Conservation (phyloP, 805 yeast genomes). For the Suhomyces kilbournensis region DNA sequence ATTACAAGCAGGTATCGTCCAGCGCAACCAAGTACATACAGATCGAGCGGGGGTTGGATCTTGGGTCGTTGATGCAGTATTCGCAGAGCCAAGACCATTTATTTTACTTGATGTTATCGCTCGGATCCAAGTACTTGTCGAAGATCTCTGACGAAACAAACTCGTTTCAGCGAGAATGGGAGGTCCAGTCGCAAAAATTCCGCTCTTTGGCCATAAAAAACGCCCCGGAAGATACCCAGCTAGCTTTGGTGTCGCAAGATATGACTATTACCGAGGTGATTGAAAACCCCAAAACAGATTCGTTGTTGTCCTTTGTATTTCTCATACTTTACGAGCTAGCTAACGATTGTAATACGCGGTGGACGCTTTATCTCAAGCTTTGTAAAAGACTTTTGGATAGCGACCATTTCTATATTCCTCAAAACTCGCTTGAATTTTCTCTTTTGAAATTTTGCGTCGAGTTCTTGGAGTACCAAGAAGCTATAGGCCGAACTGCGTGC, state of each 20-base stretch:
- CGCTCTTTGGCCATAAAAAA: slow-evolving; percentile 14
- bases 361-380: slow-evolving; percentile 18
- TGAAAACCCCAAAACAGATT: slow-evolving; percentile 11
- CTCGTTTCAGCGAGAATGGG: slow-evolving; percentile 16
- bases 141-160: slow-evolving; percentile 7
- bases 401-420: slow-evolving; percentile 15
- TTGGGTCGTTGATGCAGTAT: slow-evolving; percentile 21
- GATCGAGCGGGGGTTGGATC: slow-evolving; percentile 23
- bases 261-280: neutral
- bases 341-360: slow-evolving; percentile 21
- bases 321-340: slow-evolving; percentile 26
- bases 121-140: slow-evolving; percentile 25
- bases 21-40: slow-evolving; percentile 10
- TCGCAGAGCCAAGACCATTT: slow-evolving; percentile 20
- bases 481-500: slow-evolving; percentile 29
- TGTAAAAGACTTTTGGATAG: slow-evolving; percentile 18
- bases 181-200: slow-evolving; percentile 13
- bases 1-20: slow-evolving; percentile 6
- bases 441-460: slow-evolving; percentile 22
- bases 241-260: neutral
- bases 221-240: neutral
- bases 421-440: slow-evolving; percentile 16
- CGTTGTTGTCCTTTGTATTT: slow-evolving; percentile 19
- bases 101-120: slow-evolving; percentile 22
- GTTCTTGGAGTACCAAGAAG: slow-evolving; percentile 23